These are phyloP conservation scores for Heliamphora exappendiculata DNA, from an alignment of 148 eudicot species.

Conservation along the genomic window DNA sequence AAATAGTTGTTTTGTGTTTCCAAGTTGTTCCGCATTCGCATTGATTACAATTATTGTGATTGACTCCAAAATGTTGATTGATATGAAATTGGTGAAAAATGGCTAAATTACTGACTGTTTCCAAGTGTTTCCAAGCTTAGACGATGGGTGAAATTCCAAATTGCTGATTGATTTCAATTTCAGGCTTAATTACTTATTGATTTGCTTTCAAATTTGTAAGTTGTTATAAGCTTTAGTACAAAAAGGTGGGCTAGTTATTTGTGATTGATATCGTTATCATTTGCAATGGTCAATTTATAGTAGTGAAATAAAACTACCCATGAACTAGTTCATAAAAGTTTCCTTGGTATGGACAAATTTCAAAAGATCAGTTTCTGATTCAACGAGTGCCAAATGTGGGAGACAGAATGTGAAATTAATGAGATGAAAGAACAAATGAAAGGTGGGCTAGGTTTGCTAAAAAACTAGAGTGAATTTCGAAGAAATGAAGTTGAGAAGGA, in stretches of 20 bases:
- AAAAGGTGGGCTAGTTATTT: background rate
- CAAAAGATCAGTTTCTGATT: background rate
- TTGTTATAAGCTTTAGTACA: no score
- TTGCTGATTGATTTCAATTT: no score
- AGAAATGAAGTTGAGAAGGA: conserved; percentile 94
- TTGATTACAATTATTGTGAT: no score
- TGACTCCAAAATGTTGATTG: no score
- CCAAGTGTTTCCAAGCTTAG: no score
- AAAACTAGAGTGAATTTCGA: conserved; percentile 86
- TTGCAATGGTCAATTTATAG: background rate
- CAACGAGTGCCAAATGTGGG: conserved; percentile 76
- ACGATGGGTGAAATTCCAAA: no score
- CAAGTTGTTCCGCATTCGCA: no score
- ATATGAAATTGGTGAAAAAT: no score
- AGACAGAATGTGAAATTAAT: conserved; percentile 68
- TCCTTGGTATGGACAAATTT: background rate
- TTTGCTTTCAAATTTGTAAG: no score
- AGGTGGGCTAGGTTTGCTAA: conserved; percentile 71
- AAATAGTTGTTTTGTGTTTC: no score
- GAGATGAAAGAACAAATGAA: conserved; percentile 94
- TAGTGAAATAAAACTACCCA: background rate
- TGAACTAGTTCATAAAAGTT: background rate
- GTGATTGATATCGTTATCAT: background rate
- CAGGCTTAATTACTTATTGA: no score
- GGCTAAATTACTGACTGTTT: no score